Base-by-base conservation (phyloP, 2,329 filamentous ascomycete species). In the Epichloe festucae region DNA sequence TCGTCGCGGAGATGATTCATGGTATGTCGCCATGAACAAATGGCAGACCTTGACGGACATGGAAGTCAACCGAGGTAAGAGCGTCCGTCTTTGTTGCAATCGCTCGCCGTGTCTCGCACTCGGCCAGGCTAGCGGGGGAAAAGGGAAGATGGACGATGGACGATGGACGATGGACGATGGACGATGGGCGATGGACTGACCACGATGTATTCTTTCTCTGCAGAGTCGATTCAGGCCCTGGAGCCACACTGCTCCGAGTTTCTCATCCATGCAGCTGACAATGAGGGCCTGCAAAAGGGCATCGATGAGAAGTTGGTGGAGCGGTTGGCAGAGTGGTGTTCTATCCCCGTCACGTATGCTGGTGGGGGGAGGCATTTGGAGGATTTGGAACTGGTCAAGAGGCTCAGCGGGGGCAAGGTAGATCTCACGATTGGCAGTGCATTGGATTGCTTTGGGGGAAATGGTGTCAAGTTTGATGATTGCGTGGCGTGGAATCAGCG, bases 1-100 rank as follows among this genome's bases (percentile, higher is more conserved):
- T 49, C 77, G 83, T 53, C 84, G 82, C 54, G 85, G 77, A 39
- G 72, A 75, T 3, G 74, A 84, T 52, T 84, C 73, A 40, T 98
- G 93, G 93, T 89, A 87, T 62, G 93, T 98, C n/a, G 91, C 93
- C 51, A 98, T 95, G 85, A 88, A 98, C 69, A 95, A 95, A 67
- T 98, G 93, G 93, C 93, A 97, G 74, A 95, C 89, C 1, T 84
- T 97, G 52, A 97, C 93, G 1, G 88, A 96, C 62, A 95, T 95
- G 82, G 89, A 96, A 65, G 82, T 98, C 57, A 91, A 84, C 56
- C 75, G 87, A 75, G 87, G 91, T 90, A 70, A 55, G 67, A 58
- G 34, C 4, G 14, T 14, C 14, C 4, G 14, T 5, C 14, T 14
- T 11, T 10, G 31, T 31, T 31, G 10, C 14, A 39, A 39, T 7